Evolutionary conservation across 192 early-diverging fungal species (phyloP).

Genomic region (Diversispora epigaea): DNA sequence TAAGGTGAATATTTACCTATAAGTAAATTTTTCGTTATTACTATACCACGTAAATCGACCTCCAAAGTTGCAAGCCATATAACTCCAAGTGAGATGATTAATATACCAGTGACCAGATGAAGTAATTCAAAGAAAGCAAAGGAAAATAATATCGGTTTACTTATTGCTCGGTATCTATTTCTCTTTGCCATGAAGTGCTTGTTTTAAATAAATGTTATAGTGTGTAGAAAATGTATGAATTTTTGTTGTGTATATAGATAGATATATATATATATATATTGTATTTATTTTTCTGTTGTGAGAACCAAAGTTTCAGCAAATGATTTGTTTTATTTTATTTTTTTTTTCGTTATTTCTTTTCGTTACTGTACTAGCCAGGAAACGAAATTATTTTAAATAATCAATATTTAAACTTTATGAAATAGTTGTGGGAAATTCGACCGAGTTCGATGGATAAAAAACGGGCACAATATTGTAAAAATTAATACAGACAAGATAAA

Average conservation of each 20-base stretch:
- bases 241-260: background rate
- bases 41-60: background rate
- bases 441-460: background rate
- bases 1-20: background rate
- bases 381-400: too few species aligned
- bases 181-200: too few species aligned
- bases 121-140: slow-evolving; percentile 13
- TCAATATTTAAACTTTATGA: too few species aligned
- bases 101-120: background rate
- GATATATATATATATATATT: too few species aligned
- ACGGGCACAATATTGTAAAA: background rate
- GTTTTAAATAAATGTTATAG: background rate
- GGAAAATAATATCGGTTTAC: background rate
- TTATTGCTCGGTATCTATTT: slow-evolving; percentile 9
- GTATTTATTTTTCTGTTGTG: too few species aligned
- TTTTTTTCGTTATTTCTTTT: background rate
- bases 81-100: slow-evolving; percentile 5
- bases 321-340: too few species aligned
- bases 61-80: background rate
- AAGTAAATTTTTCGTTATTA: slow-evolving; percentile 6
- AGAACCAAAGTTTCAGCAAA: too few species aligned
- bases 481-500: background rate
- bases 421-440: background rate
- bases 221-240: background rate
- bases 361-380: too few species aligned